A percentile compares a stretch with the other conserved stretches of the same genome.
Evolutionary conservation across 2,329 filamentous ascomycete species (phyloP).

Genomic region (Hirsutella minnesotensis): DNA sequence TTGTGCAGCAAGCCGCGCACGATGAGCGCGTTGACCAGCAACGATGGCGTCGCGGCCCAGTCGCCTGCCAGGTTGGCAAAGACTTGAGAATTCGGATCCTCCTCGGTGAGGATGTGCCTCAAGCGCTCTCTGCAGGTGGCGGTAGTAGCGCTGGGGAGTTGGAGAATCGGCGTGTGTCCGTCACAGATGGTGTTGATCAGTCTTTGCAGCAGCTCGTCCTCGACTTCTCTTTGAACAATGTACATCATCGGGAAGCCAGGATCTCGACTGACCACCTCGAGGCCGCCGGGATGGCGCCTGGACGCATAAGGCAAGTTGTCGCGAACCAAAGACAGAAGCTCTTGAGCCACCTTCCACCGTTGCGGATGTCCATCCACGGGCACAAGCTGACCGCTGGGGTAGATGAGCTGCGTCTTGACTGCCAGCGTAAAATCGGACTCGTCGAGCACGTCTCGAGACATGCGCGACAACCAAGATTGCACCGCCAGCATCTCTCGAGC

Average conservation of each 20-base stretch:
- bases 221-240: constrained; percentile 36
- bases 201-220: constrained; percentile 27
- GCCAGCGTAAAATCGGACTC: constrained; percentile 48
- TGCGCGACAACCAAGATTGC: constrained; percentile 35
- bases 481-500: constrained; percentile 35
- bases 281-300: constrained; percentile 17
- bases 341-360: constrained; percentile 35
- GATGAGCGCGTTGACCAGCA: constrained; percentile 29
- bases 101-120: neutral
- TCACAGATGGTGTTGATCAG: constrained; percentile 29
- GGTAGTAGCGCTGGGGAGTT: constrained; percentile 1
- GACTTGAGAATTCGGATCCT: neutral
- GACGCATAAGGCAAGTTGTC: constrained; percentile 22
- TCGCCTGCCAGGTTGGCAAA: neutral
- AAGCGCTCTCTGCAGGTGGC: neutral
- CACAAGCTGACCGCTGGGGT: constrained; percentile 37
- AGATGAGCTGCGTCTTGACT: constrained; percentile 43
- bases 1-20: constrained; percentile 52
- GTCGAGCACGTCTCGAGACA: constrained; percentile 50
- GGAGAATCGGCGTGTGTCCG: constrained; percentile 10
- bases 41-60: neutral
- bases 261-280: constrained; percentile 33
- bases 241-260: constrained; percentile 43
- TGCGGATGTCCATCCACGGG: constrained; percentile 39
- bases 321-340: constrained; percentile 27